Evolutionary conservation across 164 flowering plant species (phyloP).

Genomic region (Sextonia rubra): DNA sequence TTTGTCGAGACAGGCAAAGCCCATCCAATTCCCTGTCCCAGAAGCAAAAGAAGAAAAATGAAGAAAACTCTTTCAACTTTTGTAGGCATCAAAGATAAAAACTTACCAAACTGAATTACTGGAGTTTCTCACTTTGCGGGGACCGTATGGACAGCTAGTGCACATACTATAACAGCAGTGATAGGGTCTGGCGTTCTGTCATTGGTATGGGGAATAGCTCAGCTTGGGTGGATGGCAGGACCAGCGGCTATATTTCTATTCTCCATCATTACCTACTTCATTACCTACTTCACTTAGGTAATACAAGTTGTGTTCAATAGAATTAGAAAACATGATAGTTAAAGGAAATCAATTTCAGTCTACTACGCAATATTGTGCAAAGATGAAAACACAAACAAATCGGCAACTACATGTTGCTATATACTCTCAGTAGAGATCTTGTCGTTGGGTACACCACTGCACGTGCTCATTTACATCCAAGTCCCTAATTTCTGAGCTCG

Average conservation of each 20-base stretch:
- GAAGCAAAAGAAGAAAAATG: background rate
- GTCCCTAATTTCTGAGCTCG: no score
- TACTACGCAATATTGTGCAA: no score
- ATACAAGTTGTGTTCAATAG: no score
- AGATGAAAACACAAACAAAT: no score
- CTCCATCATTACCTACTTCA: conserved; percentile 30
- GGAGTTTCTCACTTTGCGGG: conserved; percentile 18
- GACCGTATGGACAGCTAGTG: conserved; percentile 42
- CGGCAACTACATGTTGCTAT: no score
- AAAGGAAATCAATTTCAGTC: no score
- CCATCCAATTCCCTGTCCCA: background rate
- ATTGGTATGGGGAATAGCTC: conserved; percentile 45
- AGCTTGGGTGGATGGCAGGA: conserved; percentile 53
- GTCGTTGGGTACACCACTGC: no score
- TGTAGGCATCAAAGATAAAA: background rate
- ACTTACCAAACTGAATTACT: background rate
- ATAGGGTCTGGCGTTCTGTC: conserved; percentile 55
- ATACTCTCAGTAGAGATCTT: no score
- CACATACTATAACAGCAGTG: conserved; percentile 49
- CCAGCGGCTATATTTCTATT: conserved; percentile 22
- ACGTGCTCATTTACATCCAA: no score
- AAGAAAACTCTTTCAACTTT: background rate
- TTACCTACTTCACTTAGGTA: no score
- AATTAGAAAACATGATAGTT: no score
- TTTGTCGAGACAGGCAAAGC: background rate